phyloP scores from a whole-genome alignment of 768 basidiomycete species.

The Chiua virens region DNA sequence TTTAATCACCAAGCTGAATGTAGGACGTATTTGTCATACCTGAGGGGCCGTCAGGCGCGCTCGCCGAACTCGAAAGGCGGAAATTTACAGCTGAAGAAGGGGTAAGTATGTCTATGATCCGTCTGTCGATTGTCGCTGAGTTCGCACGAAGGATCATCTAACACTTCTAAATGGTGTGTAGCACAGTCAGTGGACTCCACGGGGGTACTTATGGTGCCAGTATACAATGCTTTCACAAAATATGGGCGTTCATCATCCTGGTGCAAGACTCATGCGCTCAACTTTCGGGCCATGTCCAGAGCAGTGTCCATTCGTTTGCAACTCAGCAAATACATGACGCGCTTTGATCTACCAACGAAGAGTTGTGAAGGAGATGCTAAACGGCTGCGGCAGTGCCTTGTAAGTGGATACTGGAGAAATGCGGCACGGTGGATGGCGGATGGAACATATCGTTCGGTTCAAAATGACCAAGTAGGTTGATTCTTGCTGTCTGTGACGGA shows the following conservation, averaged over 20 bases:
- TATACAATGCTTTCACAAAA: conserved; percentile 88
- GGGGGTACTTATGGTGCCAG: conserved; percentile 42
- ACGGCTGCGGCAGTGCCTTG: conserved; percentile 82
- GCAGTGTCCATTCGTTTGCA: conserved; percentile 95
- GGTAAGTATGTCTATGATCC: conserved; percentile 43
- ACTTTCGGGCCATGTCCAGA: conserved; percentile 91
- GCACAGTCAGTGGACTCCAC: neutral
- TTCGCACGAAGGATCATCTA: conserved; percentile 74
- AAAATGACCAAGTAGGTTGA: conserved; percentile 72
- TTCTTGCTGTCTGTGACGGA: neutral
- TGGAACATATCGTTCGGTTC: conserved; percentile 87
- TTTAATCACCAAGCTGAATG: neutral
- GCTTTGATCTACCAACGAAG: conserved; percentile 78
- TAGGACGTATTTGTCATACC: conserved; percentile 91
- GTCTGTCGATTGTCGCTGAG: neutral
- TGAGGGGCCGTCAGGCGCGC: conserved; percentile 79
- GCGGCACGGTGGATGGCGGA: conserved; percentile 90
- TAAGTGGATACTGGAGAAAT: conserved; percentile 92
- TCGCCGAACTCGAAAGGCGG: conserved; percentile 88
- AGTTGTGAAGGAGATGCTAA: conserved; percentile 90
- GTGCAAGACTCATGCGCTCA: conserved; percentile 91
- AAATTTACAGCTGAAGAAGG: conserved; percentile 99
- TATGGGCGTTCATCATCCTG: conserved; percentile 85
- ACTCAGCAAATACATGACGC: conserved; percentile 90
- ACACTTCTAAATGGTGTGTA: conserved; percentile 84